phyloP scores from a whole-genome alignment of 208 protist species.

The Crithidia fasciculata region DNA sequence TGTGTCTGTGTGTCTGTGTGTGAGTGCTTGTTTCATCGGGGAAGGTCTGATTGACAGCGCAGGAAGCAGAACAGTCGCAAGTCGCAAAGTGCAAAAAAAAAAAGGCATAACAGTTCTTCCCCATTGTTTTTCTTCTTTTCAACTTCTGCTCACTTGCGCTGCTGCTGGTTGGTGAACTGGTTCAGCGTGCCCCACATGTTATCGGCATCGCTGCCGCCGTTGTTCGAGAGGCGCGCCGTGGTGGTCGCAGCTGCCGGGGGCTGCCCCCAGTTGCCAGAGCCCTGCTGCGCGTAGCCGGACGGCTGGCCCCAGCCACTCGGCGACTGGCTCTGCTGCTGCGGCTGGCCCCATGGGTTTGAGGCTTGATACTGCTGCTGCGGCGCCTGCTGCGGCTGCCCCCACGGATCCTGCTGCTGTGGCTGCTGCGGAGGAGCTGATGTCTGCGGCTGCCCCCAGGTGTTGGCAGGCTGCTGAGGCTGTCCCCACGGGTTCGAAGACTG shows the following conservation, averaged over 20 bases:
- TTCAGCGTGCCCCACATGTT: slow-evolving; percentile 56
- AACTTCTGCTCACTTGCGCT: slow-evolving; percentile 21
- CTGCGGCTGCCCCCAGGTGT: slow-evolving; percentile 31
- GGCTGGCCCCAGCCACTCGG: slow-evolving; percentile 25
- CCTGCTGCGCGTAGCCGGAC: slow-evolving; percentile 17
- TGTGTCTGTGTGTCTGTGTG: too few relatives aligned
- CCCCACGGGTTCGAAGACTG: slow-evolving; percentile 15
- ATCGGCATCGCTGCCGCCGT: slow-evolving; percentile 14
- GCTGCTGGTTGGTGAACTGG: slow-evolving; percentile 41
- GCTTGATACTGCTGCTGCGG: slow-evolving; percentile 11
- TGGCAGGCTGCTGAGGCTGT: slow-evolving; percentile 14
- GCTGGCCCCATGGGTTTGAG: slow-evolving; percentile 26
- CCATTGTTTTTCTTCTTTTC: neutral
- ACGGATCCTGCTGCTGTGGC: slow-evolving; percentile 9
- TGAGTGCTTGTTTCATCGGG: too few relatives aligned
- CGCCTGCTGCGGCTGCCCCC: slow-evolving; percentile 1
- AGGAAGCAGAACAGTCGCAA: neutral
- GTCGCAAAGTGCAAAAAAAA: neutral
- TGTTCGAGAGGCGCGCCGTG: slow-evolving; percentile 3
- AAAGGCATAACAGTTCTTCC: neutral
- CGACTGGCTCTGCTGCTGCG: slow-evolving; percentile 22
- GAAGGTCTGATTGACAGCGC: neutral
- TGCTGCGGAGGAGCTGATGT: slow-evolving; percentile 3
- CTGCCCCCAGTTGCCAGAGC: slow-evolving; percentile 16
- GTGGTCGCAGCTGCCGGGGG: slow-evolving; percentile 7